phyloP scores from a whole-genome alignment of 148 eudicot species.

The Fallopia convolvulus region DNA sequence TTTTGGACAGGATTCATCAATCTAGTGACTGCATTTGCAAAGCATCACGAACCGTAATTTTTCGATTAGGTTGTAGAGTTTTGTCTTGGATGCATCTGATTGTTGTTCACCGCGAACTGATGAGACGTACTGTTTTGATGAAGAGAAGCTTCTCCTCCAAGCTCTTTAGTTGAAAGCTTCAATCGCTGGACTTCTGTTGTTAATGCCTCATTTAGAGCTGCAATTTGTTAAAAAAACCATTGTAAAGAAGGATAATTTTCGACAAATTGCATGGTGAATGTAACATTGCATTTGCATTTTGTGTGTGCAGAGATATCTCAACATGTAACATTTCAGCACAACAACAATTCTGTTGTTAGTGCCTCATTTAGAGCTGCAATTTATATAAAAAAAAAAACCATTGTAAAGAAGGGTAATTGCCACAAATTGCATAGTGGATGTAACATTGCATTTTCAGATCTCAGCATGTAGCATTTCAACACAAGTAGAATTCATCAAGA shows the following conservation, averaged over 20 bases:
- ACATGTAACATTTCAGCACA: too few relatives aligned
- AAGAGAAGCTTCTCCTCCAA: not conserved
- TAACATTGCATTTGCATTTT: too few relatives aligned
- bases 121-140: not conserved
- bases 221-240: not conserved
- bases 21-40: not conserved
- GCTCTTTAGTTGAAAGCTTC: constrained; percentile 68
- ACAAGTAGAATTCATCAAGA: not conserved
- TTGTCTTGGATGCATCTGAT: not conserved
- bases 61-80: not conserved
- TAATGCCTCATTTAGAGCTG: constrained; percentile 91
- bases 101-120: not conserved
- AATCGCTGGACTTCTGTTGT: constrained; percentile 86
- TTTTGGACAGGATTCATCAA: not conserved
- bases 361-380: constrained; percentile 85
- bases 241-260: too few relatives aligned
- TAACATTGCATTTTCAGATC: not conserved
- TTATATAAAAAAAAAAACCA: too few relatives aligned
- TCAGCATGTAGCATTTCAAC: not conserved
- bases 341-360: constrained; percentile 66
- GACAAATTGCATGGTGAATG: too few relatives aligned
- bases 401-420: not conserved
- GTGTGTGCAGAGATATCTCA: too few relatives aligned
- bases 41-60: not conserved
- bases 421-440: not conserved